Base-by-base conservation (phyloP, 768 basidiomycete species). In the Mycena vulgaris region DNA sequence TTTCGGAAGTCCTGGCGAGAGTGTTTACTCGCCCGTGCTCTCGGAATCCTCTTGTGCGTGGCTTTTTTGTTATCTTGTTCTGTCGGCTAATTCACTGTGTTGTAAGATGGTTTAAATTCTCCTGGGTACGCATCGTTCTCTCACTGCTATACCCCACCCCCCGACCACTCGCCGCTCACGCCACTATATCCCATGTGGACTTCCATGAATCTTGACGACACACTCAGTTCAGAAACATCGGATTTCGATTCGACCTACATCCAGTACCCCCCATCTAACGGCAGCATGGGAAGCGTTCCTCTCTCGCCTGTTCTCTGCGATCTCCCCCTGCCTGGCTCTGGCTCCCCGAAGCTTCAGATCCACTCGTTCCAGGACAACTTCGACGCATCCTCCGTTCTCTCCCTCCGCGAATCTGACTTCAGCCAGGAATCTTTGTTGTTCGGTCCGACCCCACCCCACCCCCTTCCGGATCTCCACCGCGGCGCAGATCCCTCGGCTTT, bases 31-130 rank as follows among this genome's bases (percentile, higher is more conserved):
- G 11, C n/a, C 67, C 2, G 17, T 49, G 19, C 28, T 23, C 17
- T 57, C 57, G 40, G 49, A 60, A 27, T 21, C 9, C 4, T 60
- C 66, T n/a, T 17, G 67, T 68, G 48, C 27, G 67, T n/a, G 45
- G 25, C 45, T 8, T 51, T 30, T 42, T 10, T n/a, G n/a, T 48
- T 17, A 3, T 25, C 39, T 47, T 35, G 45, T 48, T 49, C 30
- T 60, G 25, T 67, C 55, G 58, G 13, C 28, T 61, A 35, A 49
- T 35, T 47, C 23, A 16, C 25, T 19, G 21, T 2, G 25, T 30
- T 47, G 42, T 60, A 33, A 45, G 11, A 21, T 45, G 53, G 17
- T n/a, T 28, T 16, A 25, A 27, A 21, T 49, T 49, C 48, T 31
- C 51, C 52, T 30, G 16, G 19, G 5, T 42, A 42, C 40, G 35